These are phyloP conservation scores for Scolecobasidium constrictum DNA, from an alignment of 2,329 filamentous ascomycete species.

Conservation along the genomic window DNA sequence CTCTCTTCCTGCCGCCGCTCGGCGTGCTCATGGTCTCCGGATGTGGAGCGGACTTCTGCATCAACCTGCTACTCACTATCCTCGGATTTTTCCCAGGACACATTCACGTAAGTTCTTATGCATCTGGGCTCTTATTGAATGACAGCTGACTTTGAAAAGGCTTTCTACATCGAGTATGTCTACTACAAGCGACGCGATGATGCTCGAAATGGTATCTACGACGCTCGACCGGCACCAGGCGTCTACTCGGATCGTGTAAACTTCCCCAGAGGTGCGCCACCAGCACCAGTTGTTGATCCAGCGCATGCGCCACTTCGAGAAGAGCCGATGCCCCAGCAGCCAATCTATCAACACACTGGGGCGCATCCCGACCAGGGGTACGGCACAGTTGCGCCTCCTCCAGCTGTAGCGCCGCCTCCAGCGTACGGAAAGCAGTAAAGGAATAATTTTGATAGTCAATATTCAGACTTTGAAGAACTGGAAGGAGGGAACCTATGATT, in stretches of 20 bases:
- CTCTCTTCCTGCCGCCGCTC: conserved; percentile 37
- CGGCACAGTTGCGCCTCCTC: neutral
- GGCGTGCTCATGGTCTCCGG: conserved; percentile 38
- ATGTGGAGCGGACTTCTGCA: conserved; percentile 36
- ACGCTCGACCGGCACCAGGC: conserved; percentile 49
- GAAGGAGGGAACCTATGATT: too few relatives aligned
- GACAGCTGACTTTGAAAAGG: conserved; percentile 33
- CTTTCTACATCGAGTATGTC: conserved; percentile 73
- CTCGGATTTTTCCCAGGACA: conserved; percentile 53
- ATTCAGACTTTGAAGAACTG: too few relatives aligned
- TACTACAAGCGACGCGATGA: conserved; percentile 67
- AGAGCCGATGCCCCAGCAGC: neutral
- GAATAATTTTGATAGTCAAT: too few relatives aligned
- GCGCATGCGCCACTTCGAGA: neutral
- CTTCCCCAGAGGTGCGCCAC: neutral
- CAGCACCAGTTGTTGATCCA: neutral
- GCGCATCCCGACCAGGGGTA: neutral
- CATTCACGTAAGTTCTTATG: conserved; percentile 30
- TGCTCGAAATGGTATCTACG: conserved; percentile 44
- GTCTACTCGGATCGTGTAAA: conserved; percentile 58
- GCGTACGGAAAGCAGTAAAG: too few relatives aligned
- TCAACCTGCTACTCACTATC: conserved; percentile 36
- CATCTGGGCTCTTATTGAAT: neutral
- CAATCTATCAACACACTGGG: too few relatives aligned
- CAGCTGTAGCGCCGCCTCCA: neutral